Evolutionary conservation across 805 yeast genomes (phyloP).

Genomic region (Nakazawaea ambrosiae): DNA sequence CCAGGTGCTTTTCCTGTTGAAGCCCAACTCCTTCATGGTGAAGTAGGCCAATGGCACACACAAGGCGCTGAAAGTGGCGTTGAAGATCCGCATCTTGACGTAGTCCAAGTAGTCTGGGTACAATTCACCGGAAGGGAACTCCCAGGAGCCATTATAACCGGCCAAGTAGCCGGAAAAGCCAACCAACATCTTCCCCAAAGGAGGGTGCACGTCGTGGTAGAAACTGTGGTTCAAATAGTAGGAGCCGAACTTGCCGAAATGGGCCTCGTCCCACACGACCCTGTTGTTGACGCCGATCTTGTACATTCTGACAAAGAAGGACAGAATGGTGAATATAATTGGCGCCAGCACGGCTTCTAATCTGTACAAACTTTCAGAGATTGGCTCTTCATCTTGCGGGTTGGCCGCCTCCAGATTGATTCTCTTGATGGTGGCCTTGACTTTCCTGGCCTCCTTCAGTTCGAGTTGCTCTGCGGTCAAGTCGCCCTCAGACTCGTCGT

Average conservation of each 20-base stretch:
- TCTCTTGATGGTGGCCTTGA: neutral
- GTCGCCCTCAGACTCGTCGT: too few relatives aligned
- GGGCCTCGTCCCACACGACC: slow-evolving; percentile 96
- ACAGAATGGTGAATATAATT: slow-evolving; percentile 56
- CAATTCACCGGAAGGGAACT: slow-evolving; percentile 56
- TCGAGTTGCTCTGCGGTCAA: too few relatives aligned
- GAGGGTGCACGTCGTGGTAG: slow-evolving; percentile 97
- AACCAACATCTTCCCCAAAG: slow-evolving; percentile 88
- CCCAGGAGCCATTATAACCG: slow-evolving; percentile 75
- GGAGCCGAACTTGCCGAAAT: slow-evolving; percentile 92
- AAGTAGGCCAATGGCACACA: slow-evolving; percentile 85
- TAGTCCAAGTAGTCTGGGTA: slow-evolving; percentile 63
- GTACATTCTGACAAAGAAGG: slow-evolving; percentile 72
- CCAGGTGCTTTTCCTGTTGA: slow-evolving; percentile 66
- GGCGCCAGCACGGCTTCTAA: slow-evolving; percentile 38
- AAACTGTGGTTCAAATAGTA: slow-evolving; percentile 82
- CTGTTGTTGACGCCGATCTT: slow-evolving; percentile 60
- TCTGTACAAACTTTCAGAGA: slow-evolving; percentile 8
- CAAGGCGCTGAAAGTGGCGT: slow-evolving; percentile 75
- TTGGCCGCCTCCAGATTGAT: slow-evolving; percentile 1
- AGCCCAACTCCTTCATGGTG: slow-evolving; percentile 73
- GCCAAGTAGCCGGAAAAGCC: slow-evolving; percentile 84
- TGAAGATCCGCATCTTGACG: slow-evolving; percentile 81
- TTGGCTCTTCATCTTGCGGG: slow-evolving; percentile 1
- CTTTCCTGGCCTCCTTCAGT: neutral